phyloP scores from a whole-genome alignment of 2,329 filamentous ascomycete genomes.

The Venturia pyrina region DNA sequence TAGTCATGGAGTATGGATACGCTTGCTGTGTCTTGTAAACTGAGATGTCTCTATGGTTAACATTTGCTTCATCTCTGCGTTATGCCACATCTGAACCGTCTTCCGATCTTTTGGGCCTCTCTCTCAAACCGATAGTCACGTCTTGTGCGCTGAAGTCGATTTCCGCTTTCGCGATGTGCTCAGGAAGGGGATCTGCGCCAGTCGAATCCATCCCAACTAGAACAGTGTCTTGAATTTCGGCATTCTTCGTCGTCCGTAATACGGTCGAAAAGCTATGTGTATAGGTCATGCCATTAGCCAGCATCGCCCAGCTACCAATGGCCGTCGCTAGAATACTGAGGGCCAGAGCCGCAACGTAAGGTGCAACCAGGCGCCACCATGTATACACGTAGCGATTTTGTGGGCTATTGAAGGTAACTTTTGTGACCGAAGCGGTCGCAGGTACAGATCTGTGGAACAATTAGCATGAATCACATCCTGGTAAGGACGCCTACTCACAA shows the following conservation, averaged over 20 bases:
- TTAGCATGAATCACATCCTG: neutral
- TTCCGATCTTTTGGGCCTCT: neutral
- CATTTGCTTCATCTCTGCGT: neutral
- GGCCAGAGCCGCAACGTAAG: neutral
- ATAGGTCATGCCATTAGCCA: constrained; percentile 3
- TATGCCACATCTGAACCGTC: neutral
- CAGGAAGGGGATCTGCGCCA: neutral
- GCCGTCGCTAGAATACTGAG: neutral
- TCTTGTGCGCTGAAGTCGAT: neutral
- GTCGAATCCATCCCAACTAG: neutral
- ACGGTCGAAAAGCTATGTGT: constrained; percentile 4
- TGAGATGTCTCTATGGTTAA: neutral
- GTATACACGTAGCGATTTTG: constrained; percentile 10
- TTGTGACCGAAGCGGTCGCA: neutral
- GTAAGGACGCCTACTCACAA: neutral
- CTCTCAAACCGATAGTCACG: neutral
- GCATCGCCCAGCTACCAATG: neutral
- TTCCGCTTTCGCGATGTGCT: neutral
- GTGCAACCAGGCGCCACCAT: constrained; percentile 1
- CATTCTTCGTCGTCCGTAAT: constrained; percentile 1
- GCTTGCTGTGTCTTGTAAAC: neutral
- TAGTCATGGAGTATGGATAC: neutral
- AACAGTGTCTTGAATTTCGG: neutral
- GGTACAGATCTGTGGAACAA: neutral
- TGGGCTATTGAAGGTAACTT: neutral